Percentiles rank a stretch among this genome's conserved stretches.
Conservation (phyloP, 225 moss, liverwort and hornwort species). For the Bryoerythrophyllum caledonicum region DNA sequence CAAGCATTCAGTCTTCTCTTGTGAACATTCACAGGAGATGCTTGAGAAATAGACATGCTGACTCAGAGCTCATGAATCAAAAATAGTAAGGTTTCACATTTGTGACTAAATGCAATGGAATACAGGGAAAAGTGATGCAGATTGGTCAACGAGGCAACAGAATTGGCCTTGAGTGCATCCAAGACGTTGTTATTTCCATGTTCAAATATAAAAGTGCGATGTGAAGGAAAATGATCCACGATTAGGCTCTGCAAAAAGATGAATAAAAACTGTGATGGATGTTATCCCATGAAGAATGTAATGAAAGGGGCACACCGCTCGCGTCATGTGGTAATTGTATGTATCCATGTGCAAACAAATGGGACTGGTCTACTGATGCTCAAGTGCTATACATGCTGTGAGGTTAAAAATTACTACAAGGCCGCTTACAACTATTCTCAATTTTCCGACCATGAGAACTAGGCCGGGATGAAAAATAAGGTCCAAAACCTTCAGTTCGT, state of each 20-base stretch:
- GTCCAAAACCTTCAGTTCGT: neutral
- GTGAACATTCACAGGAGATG: no score
- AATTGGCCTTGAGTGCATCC: neutral
- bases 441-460: neutral
- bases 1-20: no score
- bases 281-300: neutral
- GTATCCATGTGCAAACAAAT: neutral
- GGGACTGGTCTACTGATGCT: neutral
- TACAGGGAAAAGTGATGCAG: no score
- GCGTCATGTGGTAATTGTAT: neutral
- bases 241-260: neutral
- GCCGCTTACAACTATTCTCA: slow-evolving; percentile 15
- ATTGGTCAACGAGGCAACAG: no score
- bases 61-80: no score
- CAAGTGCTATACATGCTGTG: neutral
- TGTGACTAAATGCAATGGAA: no score
- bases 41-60: no score
- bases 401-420: neutral
- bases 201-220: neutral
- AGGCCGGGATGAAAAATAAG: neutral
- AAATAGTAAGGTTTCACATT: no score
- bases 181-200: neutral
- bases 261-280: neutral
- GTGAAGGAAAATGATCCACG: neutral
- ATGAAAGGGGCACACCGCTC: neutral